Conservation (phyloP, 768 basidiomycete genomes). For the Suillus lakei region DNA sequence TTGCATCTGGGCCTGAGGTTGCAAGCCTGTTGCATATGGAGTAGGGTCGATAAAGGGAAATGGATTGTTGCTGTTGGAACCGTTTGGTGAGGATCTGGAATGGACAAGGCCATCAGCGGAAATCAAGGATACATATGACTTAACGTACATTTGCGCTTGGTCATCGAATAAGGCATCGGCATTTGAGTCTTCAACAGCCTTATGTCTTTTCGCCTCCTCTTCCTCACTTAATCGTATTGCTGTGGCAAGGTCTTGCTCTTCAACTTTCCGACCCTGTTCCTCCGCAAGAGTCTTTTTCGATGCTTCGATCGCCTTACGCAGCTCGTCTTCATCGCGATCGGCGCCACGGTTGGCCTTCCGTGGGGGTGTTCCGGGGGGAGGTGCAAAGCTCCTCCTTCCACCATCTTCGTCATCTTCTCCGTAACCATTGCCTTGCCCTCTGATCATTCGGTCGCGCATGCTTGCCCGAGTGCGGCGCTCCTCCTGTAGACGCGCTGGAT, state of each 20-base stretch:
- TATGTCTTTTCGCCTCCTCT: slow-evolving; percentile 80
- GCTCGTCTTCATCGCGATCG: slow-evolving; percentile 80
- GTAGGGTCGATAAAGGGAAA: slow-evolving; percentile 69
- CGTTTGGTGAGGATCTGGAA: slow-evolving; percentile 37
- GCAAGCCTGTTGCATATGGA: slow-evolving; percentile 59
- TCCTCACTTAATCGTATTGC: slow-evolving; percentile 89
- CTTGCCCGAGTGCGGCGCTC: slow-evolving; percentile 83
- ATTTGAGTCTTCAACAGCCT: slow-evolving; percentile 75
- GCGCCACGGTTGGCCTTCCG: slow-evolving; percentile 20
- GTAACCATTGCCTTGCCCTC: slow-evolving; percentile 50
- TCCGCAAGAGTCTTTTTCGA: slow-evolving; percentile 75
- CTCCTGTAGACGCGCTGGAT: slow-evolving; percentile 82
- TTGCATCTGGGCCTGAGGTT: slow-evolving; percentile 58
- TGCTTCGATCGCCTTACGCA: slow-evolving; percentile 86
- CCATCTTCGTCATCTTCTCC: slow-evolving; percentile 42
- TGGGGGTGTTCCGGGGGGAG: slow-evolving; percentile 17
- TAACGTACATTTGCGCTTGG: slow-evolving; percentile 71
- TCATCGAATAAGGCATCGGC: slow-evolving; percentile 86
- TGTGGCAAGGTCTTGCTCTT: slow-evolving; percentile 82
- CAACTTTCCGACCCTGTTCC: slow-evolving; percentile 65
- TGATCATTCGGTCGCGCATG: slow-evolving; percentile 96
- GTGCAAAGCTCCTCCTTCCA: slow-evolving; percentile 12
- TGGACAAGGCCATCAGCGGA: slow-evolving; percentile 11
- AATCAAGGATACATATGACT: slow-evolving; percentile 11
- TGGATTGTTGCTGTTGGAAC: slow-evolving; percentile 47